These are phyloP conservation scores for Botryotinia narcissicola DNA, from an alignment of 2,329 filamentous ascomycete genomes.

Conservation along the genomic window DNA sequence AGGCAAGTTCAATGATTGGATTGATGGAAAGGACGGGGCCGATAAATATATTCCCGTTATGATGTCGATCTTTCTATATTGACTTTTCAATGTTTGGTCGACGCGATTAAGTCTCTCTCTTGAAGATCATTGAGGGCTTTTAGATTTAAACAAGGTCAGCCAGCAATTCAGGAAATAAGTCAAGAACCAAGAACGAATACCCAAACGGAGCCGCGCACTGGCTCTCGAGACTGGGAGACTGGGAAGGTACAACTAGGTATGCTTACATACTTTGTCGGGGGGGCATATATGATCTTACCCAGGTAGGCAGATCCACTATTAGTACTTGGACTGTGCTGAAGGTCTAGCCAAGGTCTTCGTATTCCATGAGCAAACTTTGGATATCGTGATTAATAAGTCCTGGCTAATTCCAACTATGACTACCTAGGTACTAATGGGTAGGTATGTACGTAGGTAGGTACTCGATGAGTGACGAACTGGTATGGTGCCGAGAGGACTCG, in stretches of 20 bases:
- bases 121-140: not conserved
- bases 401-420: not conserved
- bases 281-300: not conserved
- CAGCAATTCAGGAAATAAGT: not conserved
- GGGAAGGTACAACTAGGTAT: not conserved
- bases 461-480: not conserved
- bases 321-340: not conserved
- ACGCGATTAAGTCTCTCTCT: not conserved
- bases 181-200: not conserved
- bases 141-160: not conserved
- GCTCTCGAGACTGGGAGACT: not conserved
- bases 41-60: not conserved
- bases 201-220: not conserved
- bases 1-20: not conserved
- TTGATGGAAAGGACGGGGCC: not conserved
- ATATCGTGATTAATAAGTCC: not conserved
- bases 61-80: not conserved
- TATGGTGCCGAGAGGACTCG: not conserved
- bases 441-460: not conserved
- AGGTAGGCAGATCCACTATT: not conserved
- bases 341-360: not conserved
- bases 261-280: not conserved
- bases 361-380: not conserved
- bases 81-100: not conserved
- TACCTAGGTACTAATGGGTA: too few relatives aligned